Conservation (phyloP, 768 basidiomycete species). For the Psilocybe subaeruginosa region DNA sequence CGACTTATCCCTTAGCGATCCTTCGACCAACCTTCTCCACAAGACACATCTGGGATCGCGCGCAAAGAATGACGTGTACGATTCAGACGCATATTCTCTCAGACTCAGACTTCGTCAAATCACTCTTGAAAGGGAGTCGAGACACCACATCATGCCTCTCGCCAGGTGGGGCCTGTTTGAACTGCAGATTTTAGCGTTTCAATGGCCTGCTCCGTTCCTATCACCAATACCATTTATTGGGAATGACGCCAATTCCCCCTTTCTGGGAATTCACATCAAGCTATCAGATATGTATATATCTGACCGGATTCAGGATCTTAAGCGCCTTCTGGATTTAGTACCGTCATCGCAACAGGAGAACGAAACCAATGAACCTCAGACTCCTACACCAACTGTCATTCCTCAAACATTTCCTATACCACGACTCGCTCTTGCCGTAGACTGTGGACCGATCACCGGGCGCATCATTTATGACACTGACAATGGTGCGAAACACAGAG, state of each 20-base stretch:
- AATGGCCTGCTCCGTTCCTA: constrained; percentile 68
- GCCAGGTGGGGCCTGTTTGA: constrained; percentile 42
- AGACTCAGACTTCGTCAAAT: constrained; percentile 44
- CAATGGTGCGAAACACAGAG: constrained; percentile 44
- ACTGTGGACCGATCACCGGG: constrained; percentile 51
- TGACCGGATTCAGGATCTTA: constrained; percentile 57
- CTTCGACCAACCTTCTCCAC: constrained; percentile 47
- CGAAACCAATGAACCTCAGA: constrained; percentile 15
- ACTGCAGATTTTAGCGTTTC: constrained; percentile 47
- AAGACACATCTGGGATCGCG: constrained; percentile 54
- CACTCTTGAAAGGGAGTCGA: constrained; percentile 46
- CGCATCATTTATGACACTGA: constrained; percentile 53
- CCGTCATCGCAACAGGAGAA: constrained; percentile 16
- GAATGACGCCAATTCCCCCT: constrained; percentile 62
- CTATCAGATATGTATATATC: constrained; percentile 50
- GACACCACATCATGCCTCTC: constrained; percentile 40
- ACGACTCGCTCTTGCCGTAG: constrained; percentile 47
- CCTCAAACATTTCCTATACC: constrained; percentile 45
- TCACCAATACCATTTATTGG: constrained; percentile 48
- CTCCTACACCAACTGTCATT: constrained; percentile 22
- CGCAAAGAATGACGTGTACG: constrained; percentile 33
- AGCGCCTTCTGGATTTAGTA: constrained; percentile 36
- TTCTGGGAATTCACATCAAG: constrained; percentile 49
- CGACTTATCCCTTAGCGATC: constrained; percentile 50
- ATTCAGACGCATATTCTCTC: constrained; percentile 53